A percentile compares a stretch with the other conserved stretches of the same genome.
These are phyloP conservation scores for Biancaea sappan DNA, from an alignment of 306 rosid species.

Conservation along the genomic window DNA sequence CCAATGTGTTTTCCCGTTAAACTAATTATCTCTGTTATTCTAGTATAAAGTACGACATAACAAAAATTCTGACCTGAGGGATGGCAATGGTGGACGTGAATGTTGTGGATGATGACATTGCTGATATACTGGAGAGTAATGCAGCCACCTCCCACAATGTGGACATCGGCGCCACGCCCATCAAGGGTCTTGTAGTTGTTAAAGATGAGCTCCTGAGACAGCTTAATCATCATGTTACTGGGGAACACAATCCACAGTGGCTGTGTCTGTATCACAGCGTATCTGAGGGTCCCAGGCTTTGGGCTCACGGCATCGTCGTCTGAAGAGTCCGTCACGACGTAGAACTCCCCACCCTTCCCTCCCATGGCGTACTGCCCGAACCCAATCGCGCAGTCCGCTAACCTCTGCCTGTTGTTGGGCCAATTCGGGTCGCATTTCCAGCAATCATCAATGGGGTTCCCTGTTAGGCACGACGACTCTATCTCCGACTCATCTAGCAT, in stretches of 20 bases:
- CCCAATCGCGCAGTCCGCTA: conserved; percentile 93
- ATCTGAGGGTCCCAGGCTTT: conserved; percentile 74
- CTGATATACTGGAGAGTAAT: conserved; percentile 87
- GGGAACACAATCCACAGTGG: conserved; percentile 97
- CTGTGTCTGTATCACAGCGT: conserved; percentile 73
- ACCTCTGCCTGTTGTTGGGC: conserved; percentile 81
- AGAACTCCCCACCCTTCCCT: conserved; percentile 81
- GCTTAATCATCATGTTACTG: conserved; percentile 81
- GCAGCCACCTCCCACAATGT: conserved; percentile 96
- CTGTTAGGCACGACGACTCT: conserved; percentile 66
- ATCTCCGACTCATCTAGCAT: conserved; percentile 48
- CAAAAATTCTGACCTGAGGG: conserved; percentile 69
- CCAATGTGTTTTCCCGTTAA: too few relatives aligned
- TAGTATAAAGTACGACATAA: too few relatives aligned
- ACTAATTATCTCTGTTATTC: too few relatives aligned
- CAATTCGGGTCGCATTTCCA: conserved; percentile 99
- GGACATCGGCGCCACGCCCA: conserved; percentile 95
- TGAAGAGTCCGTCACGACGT: conserved; percentile 77
- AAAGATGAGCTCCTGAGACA: conserved; percentile 84
- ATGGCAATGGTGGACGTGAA: conserved; percentile 89
- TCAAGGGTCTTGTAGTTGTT: conserved; percentile 89
- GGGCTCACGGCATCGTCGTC: conserved; percentile 90
- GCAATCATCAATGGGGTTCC: conserved; percentile 96
- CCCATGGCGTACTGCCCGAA: conserved; percentile 96
- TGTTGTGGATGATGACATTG: conserved; percentile 87